These are phyloP conservation scores for Fusarium compactum DNA, from an alignment of 2,329 filamentous ascomycete genomes.

Conservation along the genomic window DNA sequence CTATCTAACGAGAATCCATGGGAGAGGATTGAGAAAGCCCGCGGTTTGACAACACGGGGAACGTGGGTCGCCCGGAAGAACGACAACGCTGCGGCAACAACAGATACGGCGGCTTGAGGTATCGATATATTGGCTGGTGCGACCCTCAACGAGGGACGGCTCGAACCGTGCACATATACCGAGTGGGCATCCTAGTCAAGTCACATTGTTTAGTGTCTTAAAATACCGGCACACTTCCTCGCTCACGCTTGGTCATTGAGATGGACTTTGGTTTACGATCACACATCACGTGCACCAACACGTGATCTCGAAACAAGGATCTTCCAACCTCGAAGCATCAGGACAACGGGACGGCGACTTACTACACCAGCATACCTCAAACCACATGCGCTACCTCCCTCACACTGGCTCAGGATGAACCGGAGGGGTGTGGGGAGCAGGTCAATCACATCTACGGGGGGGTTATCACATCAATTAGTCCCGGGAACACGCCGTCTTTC, in stretches of 20 bases:
- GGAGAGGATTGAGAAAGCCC: conserved; percentile 65
- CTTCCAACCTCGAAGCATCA: conserved; percentile 33
- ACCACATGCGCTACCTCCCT: conserved; percentile 41
- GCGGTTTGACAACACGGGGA: conserved; percentile 58
- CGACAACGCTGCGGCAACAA: conserved; percentile 6
- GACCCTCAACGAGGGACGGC: background rate
- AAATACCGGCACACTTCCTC: background rate
- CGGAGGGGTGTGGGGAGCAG: conserved; percentile 38
- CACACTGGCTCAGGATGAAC: conserved; percentile 21
- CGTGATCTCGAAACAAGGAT: conserved; percentile 37
- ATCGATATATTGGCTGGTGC: background rate
- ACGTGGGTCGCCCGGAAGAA: conserved; percentile 56
- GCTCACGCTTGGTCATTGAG: background rate
- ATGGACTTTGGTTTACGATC: background rate
- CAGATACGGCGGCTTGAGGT: conserved; percentile 30
- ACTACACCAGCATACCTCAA: conserved; percentile 31
- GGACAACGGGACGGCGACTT: conserved; percentile 9
- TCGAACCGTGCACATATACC: background rate
- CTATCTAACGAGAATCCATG: conserved; percentile 80
- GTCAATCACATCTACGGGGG: conserved; percentile 45
- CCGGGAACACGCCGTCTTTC: conserved; percentile 22
- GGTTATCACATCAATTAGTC: conserved; percentile 44
- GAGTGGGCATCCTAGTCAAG: too few species aligned
- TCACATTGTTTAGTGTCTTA: too few species aligned
- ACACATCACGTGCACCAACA: conserved; percentile 30